Conservation (phyloP, 306 rosid species). For the Quercus agrifolia region DNA sequence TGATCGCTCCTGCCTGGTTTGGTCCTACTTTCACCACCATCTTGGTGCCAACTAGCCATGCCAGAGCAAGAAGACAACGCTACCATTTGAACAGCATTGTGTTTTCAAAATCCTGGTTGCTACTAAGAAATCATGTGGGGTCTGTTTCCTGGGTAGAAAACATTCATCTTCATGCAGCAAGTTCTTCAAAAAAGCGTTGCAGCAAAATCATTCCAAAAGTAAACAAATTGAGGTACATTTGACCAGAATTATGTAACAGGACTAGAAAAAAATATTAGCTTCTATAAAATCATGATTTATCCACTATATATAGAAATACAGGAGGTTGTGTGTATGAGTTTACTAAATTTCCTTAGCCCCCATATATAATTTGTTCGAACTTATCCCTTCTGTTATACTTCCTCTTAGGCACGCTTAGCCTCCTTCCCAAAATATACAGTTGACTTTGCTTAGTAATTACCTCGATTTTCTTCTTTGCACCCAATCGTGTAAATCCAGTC, state of each 20-base stretch:
- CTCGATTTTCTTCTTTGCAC: constrained; percentile 19
- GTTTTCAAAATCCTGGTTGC: neutral
- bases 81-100: neutral
- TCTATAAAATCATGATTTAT: constrained; percentile 2
- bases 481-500: constrained; percentile 5
- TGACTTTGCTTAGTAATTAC: neutral
- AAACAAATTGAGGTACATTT: neutral
- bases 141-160: neutral
- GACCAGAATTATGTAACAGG: neutral
- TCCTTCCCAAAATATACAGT: constrained; percentile 11
- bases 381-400: neutral
- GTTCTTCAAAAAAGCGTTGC: neutral
- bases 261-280: neutral
- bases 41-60: neutral
- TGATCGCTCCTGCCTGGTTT: neutral
- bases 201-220: neutral
- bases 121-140: neutral
- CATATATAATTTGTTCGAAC: constrained; percentile 1
- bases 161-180: neutral
- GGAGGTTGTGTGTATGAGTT: neutral
- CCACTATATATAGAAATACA: neutral
- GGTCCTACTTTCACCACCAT: neutral
- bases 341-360: neutral
- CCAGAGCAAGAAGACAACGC: neutral
- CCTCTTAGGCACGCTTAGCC: neutral